Evolutionary conservation across 2,329 filamentous ascomycete genomes (phyloP).

Genomic region (Cladosporium sp.): DNA sequence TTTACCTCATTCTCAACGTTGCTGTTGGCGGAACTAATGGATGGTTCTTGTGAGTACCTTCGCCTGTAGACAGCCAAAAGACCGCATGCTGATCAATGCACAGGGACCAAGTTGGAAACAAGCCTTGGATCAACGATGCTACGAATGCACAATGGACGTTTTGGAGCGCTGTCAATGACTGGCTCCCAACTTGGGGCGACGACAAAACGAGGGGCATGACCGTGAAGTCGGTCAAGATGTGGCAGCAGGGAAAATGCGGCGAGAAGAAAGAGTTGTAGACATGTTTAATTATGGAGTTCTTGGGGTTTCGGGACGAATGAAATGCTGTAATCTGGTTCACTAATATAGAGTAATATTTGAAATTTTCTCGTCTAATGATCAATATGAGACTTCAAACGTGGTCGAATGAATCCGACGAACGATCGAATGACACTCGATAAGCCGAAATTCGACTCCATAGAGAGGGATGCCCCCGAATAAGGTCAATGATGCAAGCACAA

Average conservation of each 20-base stretch:
- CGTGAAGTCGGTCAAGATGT: slow-evolving; percentile 66
- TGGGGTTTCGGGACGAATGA: background rate
- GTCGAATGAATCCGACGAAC: too few relatives aligned
- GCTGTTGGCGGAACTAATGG: slow-evolving; percentile 75
- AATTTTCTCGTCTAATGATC: too few relatives aligned
- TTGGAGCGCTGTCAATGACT: slow-evolving; percentile 61
- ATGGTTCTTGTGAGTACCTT: slow-evolving; percentile 75
- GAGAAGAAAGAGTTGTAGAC: slow-evolving; percentile 2
- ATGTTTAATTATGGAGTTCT: background rate
- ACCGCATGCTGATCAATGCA: background rate
- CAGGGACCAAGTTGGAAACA: slow-evolving; percentile 45
- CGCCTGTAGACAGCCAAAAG: too few relatives aligned
- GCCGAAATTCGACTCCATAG: too few relatives aligned
- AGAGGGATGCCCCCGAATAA: too few relatives aligned
- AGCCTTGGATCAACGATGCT: slow-evolving; percentile 71
- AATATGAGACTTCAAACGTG: too few relatives aligned
- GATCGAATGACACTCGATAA: too few relatives aligned
- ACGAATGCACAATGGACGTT: slow-evolving; percentile 68
- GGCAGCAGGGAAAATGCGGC: slow-evolving; percentile 49
- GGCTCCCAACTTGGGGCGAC: slow-evolving; percentile 67
- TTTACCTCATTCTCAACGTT: slow-evolving; percentile 73
- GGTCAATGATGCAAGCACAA: too few relatives aligned
- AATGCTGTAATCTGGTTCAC: too few relatives aligned
- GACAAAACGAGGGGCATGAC: slow-evolving; percentile 35
- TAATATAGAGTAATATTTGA: too few relatives aligned